Percentiles rank a stretch among this genome's conserved stretches.
Conservation (phyloP, 305 asterid species). For the Solanum chacoense region DNA sequence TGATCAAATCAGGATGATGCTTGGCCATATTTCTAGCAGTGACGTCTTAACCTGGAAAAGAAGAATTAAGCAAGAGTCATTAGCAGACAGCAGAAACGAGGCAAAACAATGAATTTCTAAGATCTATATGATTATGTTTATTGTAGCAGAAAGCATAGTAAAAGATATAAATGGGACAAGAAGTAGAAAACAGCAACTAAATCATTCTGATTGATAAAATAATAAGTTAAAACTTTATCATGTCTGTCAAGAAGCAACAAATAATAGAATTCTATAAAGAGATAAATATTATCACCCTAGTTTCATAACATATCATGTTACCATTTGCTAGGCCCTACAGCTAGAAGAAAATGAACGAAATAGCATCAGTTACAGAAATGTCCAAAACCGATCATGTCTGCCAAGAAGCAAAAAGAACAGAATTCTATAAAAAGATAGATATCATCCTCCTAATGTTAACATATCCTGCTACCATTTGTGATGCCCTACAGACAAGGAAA, state of each 20-base stretch:
- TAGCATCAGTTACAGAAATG: neutral
- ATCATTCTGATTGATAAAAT: neutral
- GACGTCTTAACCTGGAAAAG: neutral
- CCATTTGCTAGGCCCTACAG: neutral
- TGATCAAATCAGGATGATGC: constrained; percentile 12
- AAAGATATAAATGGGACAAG: neutral
- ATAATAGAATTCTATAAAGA: neutral
- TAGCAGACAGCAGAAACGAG: neutral
- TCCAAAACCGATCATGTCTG: neutral
- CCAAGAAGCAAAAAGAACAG: neutral
- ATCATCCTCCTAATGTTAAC: neutral
- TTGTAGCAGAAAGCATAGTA: neutral
- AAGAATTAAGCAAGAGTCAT: neutral
- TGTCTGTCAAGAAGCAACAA: neutral
- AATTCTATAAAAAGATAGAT: neutral
- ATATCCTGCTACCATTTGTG: neutral
- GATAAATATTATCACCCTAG: neutral
- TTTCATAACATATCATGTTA: neutral
- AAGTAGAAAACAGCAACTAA: neutral
- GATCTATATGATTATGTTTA: neutral
- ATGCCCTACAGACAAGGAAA: neutral
- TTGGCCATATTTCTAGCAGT: constrained; percentile 1
- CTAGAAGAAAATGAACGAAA: neutral
- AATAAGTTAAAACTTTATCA: neutral
- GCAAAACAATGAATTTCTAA: neutral